Percentiles rank a stretch among this genome's conserved stretches.
Conservation (phyloP, 345 rosid species). For the Lumnitzera racemosa region DNA sequence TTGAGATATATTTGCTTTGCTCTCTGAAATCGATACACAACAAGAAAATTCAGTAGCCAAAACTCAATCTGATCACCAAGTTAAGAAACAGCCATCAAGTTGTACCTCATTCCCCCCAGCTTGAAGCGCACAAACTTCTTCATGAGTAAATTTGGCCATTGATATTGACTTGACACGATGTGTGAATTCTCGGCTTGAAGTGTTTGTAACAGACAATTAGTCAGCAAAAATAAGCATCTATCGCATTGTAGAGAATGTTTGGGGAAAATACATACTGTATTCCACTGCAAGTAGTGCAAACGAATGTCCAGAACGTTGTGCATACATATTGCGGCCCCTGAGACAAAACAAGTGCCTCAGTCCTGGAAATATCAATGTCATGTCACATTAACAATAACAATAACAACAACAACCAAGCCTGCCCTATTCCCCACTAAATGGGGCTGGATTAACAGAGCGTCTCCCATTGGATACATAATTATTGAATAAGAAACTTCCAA, state of each 20-base stretch:
- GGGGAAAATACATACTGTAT: slow-evolving; percentile 53
- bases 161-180: slow-evolving; percentile 89
- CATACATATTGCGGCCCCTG: slow-evolving; percentile 99
- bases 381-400: neutral
- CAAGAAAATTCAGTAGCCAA: neutral
- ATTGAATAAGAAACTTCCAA: too few relatives aligned
- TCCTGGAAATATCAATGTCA: too few relatives aligned
- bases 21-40: slow-evolving; percentile 25
- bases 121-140: slow-evolving; percentile 74
- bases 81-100: neutral
- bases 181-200: slow-evolving; percentile 77
- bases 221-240: neutral
- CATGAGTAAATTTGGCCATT: slow-evolving; percentile 77
- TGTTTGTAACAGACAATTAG: neutral
- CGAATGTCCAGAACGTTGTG: slow-evolving; percentile 78
- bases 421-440: too few relatives aligned
- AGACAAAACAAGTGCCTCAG: slow-evolving; percentile 1
- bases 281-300: slow-evolving; percentile 83
- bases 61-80: slow-evolving; percentile 4
- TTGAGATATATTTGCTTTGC: slow-evolving; percentile 72
- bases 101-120: slow-evolving; percentile 82
- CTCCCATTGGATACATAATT: too few relatives aligned
- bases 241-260: neutral
- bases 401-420: too few relatives aligned
- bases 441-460: too few relatives aligned